These are phyloP conservation scores for Vaccinium vitisidaea DNA, from an alignment of 148 eudicot species.

Conservation along the genomic window DNA sequence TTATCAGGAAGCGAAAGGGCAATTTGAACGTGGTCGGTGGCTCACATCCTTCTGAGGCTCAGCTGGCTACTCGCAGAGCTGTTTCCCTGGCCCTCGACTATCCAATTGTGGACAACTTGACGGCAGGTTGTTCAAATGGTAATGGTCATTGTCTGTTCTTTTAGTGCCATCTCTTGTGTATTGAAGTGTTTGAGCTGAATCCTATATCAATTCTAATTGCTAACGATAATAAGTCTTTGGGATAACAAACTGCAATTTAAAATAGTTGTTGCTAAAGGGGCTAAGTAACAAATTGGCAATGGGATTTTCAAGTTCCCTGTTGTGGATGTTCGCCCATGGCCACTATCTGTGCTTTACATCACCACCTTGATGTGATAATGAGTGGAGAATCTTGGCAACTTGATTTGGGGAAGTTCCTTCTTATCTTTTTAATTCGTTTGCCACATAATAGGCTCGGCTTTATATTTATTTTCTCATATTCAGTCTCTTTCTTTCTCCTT, in stretches of 20 bases:
- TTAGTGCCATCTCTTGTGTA: neutral
- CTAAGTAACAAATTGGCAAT: neutral
- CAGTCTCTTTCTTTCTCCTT: neutral
- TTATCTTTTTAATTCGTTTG: neutral
- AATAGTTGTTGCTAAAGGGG: neutral
- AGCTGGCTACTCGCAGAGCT: slow-evolving; percentile 60
- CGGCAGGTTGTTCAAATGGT: slow-evolving; percentile 25
- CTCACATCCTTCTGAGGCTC: slow-evolving; percentile 51
- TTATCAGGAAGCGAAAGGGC: slow-evolving; percentile 54
- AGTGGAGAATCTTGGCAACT: slow-evolving; percentile 12
- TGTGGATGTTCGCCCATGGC: neutral
- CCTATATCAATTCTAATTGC: neutral
- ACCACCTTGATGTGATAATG: neutral
- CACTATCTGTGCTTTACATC: neutral
- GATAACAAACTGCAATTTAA: neutral
- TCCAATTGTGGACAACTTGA: slow-evolving; percentile 36
- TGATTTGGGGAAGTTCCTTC: neutral
- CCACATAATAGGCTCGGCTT: neutral
- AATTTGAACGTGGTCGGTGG: slow-evolving; percentile 30
- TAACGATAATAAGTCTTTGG: neutral
- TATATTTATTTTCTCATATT: neutral
- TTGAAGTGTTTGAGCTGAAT: neutral
- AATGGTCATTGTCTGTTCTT: slow-evolving; percentile 20
- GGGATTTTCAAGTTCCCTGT: neutral
- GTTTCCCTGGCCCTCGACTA: slow-evolving; percentile 54